phyloP scores from a whole-genome alignment of 306 rosid species.

The Morella rubra region DNA sequence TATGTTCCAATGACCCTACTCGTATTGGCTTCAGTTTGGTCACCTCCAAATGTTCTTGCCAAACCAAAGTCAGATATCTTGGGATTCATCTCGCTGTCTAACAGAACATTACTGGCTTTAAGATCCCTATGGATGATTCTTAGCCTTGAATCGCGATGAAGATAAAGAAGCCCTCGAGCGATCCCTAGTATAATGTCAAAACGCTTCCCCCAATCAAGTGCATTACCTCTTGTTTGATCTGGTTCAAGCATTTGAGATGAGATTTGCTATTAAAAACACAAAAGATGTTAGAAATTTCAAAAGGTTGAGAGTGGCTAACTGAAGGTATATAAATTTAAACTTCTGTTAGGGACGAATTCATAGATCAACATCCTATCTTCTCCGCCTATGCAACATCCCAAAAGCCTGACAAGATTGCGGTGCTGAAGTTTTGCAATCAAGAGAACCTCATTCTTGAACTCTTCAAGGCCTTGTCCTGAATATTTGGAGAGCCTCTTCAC shows the following conservation, averaged over 20 bases:
- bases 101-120: constrained; percentile 43
- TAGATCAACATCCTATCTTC: constrained; percentile 42
- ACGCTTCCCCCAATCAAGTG: constrained; percentile 47
- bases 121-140: constrained; percentile 49
- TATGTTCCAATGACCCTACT: constrained; percentile 47
- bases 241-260: constrained; percentile 14
- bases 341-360: constrained; percentile 41
- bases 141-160: constrained; percentile 54
- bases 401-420: constrained; percentile 48
- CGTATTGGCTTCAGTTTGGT: constrained; percentile 45
- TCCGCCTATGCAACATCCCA: constrained; percentile 45
- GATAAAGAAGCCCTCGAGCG: constrained; percentile 58
- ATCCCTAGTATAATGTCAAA: constrained; percentile 45
- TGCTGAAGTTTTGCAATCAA: constrained; percentile 49
- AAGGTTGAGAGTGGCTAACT: background rate
- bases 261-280: background rate
- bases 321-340: constrained; percentile 27
- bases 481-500: constrained; percentile 41
- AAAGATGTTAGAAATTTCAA: background rate
- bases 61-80: constrained; percentile 51
- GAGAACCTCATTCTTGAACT: constrained; percentile 51
- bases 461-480: constrained; percentile 44
- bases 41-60: constrained; percentile 51
- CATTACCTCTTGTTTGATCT: constrained; percentile 42
- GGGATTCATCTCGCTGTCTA: constrained; percentile 45